Evolutionary conservation across 805 yeast genomes (phyloP), one percentile per base, ranked within the genome.

Genomic region (Grigorovia jiainica): DNA sequence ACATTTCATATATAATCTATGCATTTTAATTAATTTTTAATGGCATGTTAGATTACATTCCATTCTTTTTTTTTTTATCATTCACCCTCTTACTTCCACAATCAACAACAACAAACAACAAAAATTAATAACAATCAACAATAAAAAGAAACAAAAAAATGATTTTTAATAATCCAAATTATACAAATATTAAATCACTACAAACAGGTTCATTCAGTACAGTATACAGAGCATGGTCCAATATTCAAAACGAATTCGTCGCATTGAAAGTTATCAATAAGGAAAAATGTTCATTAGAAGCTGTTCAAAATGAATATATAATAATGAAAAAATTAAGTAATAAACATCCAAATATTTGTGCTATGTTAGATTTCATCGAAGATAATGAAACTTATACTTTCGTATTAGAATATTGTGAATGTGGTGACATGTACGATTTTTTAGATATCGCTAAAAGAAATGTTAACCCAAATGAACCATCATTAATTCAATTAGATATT

Each of bases 371-470:
- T 47, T 63, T 65, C 45, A 77, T 79, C 48, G 80, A 78, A 50
- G 72, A 82, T 11, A 60, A 64, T 6, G 62, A 68, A 17, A 71
- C 70, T 48, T 69, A 72, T 46, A 70, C 76, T 17, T 54, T 82
- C 49, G 80, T 79, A 13, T 65, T 82, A 53, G 89, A 82, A 57
- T 79, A 74, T 57, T 79, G 83, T 47, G 68, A 72, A 32, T 67
- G 71, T 38, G 87, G 87, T 27, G 89, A 82, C 48, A 60, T 82
- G 39, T 79, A 79, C 53, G 89, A 82, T 53, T 66, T 62, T 40
- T 52, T 68, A 35, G 53, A 46, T 36, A 42, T 45, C 27, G 52
- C 50, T 4, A 47, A 46, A 24, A 36, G 43, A 17, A 51, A 49
- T 40, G 54, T 52, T 13, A 44, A 38, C 17, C 43, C 37, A 15